Percentiles rank a stretch among this genome's conserved stretches.
Evolutionary conservation across 2,329 filamentous ascomycete genomes (phyloP).

Genomic region (Coniochaeta sp.): DNA sequence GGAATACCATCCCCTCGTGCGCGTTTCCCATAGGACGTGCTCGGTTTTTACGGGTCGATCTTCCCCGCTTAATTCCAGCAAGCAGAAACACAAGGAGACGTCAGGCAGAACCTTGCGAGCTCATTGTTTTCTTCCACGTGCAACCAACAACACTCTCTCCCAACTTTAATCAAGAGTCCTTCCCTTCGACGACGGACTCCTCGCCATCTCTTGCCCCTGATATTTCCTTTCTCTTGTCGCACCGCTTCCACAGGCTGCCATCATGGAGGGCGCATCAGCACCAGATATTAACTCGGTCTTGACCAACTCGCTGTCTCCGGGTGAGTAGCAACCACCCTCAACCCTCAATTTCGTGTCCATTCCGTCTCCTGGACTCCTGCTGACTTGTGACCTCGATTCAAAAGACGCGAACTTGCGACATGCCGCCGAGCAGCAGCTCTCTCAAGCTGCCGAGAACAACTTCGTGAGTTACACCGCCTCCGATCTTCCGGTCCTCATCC

Average conservation of each 20-base stretch:
- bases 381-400: constrained; percentile 23
- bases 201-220: background rate
- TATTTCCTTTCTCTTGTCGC: constrained; percentile 15
- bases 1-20: background rate
- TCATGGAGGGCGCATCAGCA: constrained; percentile 47
- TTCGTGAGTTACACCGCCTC: constrained; percentile 58
- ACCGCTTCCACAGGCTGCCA: constrained; percentile 20
- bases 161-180: background rate
- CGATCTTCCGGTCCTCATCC: constrained; percentile 10
- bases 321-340: constrained; percentile 58
- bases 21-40: background rate
- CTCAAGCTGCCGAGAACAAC: constrained; percentile 85
- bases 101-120: background rate
- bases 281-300: constrained; percentile 98
- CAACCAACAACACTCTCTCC: constrained; percentile 17
- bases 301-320: constrained; percentile 90
- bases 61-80: background rate
- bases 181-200: background rate
- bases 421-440: constrained; percentile 89
- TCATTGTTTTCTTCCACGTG: constrained; percentile 4
- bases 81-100: background rate
- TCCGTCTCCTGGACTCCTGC: constrained; percentile 12
- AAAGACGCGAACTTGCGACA: constrained; percentile 85
- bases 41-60: background rate
- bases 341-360: constrained; percentile 6